Percentiles rank a stretch among this genome's conserved stretches.
Conservation (phyloP, 441 rosid genomes). For the Populus hybrid region DNA sequence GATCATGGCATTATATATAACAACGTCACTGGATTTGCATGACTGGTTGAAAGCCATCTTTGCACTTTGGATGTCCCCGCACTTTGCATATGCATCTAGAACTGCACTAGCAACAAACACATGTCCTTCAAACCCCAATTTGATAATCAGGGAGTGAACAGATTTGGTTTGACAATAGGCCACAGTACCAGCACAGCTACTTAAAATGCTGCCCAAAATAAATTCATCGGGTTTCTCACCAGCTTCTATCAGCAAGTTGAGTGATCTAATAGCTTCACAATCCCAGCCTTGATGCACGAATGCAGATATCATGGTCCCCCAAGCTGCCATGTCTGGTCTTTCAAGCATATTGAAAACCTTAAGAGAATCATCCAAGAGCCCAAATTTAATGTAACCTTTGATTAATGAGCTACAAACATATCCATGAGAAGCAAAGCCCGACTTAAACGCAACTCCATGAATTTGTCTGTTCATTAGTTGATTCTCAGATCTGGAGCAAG, state of each 20-base stretch:
- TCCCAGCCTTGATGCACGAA: conserved; percentile 22
- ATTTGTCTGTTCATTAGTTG: conserved; percentile 24
- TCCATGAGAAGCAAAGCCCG: conserved; percentile 24
- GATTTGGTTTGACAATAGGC: conserved; percentile 23
- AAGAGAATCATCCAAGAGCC: conserved; percentile 26
- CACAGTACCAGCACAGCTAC: conserved; percentile 20
- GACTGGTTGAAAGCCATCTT: conserved; percentile 29
- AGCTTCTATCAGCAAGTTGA: conserved; percentile 18
- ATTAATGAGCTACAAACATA: conserved; percentile 25
- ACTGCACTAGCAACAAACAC: conserved; percentile 16
- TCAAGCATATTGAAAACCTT: conserved; percentile 22
- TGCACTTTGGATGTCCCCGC: conserved; percentile 33
- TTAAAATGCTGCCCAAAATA: conserved; percentile 35
- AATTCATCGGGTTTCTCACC: conserved; percentile 32
- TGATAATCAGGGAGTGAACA: conserved; percentile 30
- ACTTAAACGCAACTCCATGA: conserved; percentile 16
- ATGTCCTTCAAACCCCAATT: conserved; percentile 23
- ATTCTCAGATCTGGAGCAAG: conserved; percentile 24
- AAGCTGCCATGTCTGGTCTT: conserved; percentile 24
- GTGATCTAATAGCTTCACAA: conserved; percentile 25
- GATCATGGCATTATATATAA: conserved; percentile 34
- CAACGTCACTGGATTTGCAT: conserved; percentile 22
- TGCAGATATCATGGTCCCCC: conserved; percentile 28
- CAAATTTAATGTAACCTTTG: conserved; percentile 24
- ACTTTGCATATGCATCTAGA: conserved; percentile 12